Evolutionary conservation across 2,329 filamentous ascomycete species (phyloP), one percentile per base, ranked within the genome.

Genomic region (Raffaelea albimanens): DNA sequence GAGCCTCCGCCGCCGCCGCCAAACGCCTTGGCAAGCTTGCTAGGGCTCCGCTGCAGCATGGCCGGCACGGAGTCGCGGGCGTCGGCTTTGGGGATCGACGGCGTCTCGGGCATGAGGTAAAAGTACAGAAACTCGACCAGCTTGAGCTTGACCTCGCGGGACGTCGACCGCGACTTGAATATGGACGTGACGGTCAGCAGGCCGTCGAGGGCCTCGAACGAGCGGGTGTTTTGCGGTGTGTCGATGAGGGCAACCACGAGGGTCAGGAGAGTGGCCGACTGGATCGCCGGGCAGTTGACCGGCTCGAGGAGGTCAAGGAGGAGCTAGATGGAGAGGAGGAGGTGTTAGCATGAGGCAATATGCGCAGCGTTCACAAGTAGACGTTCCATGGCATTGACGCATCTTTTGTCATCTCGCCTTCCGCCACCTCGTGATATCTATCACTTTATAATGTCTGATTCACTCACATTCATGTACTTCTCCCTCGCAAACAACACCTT

Each of bases 61-160:
- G 66, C 69, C 8, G 74, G 69, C 9, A 73, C 59, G 2, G 70
- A 71, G 44, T 52, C 52, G 25, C 45, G 48, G 13, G 46, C 46
- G 45, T 52, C 53, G 51, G 73, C 69, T 52, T 67, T 67, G 5
- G 77, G 74, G 52, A 76, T 74, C 19, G 75, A 69, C 40, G 75
- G 82, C 0, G 78, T 80, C 67, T 98, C 93, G 44, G 91, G 90
- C 84, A 97, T 95, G 57, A 98, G 82, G 66, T 97, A 98, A 67
- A 97, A 97, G 72, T 97, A 97, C 45, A 98, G 70, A 62, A 97
- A 97, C 65, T 97, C 93, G 56, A 96, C 83, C n/a, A 95, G 80
- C 65, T 95, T 93, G 61, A 95, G 78, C 70, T 95, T 96, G 55
- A 97, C 90, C 58, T 91, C 87, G 52, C 88, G 82, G 21, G 82